Evolutionary conservation across 805 yeast species (phyloP), one percentile per base, ranked within the genome.

Genomic region (Candida arabinofermentans): DNA sequence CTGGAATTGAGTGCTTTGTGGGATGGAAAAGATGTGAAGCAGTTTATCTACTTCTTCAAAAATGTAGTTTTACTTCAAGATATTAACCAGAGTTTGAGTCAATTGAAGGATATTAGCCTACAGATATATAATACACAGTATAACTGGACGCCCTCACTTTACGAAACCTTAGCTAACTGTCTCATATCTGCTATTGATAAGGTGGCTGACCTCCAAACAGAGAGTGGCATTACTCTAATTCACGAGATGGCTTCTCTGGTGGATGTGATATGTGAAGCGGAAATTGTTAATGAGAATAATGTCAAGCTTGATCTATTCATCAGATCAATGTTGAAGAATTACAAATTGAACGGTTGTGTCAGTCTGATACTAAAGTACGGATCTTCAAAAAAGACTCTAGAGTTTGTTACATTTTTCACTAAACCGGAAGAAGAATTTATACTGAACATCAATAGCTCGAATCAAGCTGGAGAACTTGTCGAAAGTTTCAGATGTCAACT

Each of bases 11-110:
- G 55, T 3, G 8, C 40, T 1, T 33, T 42, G 2, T 61, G 67
- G 69, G 40, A 46, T 24, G 58, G 59, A 3, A 3, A 13, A 14
- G 48, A 38, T 10, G 30, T 58, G 32, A 54, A 41, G 21, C 61
- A 55, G 35, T 68, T 56, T 54, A 58, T 37, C 46, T 53, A 33
- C 53, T 69, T 64, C 41, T 62, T 53, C 45, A 44, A 44, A 8
- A 44, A 47, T 40, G 24, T 48, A 16, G 48, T 51, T 2, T 27
- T 30, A 1, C 12, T 34, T n/a, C 58, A 51, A 34, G 27, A 19
- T n/a, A 10, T 27, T 21, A 19, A 41, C 5, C 5, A 16, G 17
- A 37, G 46, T n/a, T 24, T 38, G 4, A 13, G 44, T 6, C 51
- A 50, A 31, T 29, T 55, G 8, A 18, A 33, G 16, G 26, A 30